phyloP scores from a whole-genome alignment of 2,329 filamentous ascomycete species.

The Emergomyces africanus region DNA sequence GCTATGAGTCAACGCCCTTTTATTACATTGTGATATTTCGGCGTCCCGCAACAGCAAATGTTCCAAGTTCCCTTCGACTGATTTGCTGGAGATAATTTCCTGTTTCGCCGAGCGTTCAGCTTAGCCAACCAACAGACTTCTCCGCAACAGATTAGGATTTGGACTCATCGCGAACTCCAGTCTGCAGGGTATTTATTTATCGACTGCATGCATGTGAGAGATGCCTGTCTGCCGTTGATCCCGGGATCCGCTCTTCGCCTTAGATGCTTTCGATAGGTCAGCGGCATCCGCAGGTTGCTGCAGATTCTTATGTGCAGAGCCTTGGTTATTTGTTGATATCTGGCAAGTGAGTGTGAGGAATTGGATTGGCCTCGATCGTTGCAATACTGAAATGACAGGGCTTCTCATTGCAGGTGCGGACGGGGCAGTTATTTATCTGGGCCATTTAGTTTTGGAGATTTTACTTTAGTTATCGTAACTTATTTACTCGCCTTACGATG shows the following conservation, averaged over 20 bases:
- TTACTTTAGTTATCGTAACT: background rate
- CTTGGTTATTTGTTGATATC: background rate
- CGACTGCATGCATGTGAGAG: background rate
- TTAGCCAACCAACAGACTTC: background rate
- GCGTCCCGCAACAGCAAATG: background rate
- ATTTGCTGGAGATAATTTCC: background rate
- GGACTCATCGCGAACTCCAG: too few relatives aligned
- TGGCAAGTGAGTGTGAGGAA: background rate
- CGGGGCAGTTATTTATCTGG: background rate
- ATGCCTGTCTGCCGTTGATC: background rate
- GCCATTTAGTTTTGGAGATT: background rate
- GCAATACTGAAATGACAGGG: background rate
- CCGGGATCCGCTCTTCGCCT: background rate
- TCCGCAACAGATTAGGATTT: background rate
- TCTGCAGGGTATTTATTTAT: background rate
- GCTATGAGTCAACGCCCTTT: background rate
- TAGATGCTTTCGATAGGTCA: background rate
- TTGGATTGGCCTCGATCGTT: background rate
- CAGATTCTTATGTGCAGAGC: background rate
- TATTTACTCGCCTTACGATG: background rate
- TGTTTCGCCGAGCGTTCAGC: background rate
- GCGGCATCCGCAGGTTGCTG: background rate
- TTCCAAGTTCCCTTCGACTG: background rate
- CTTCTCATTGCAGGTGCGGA: background rate
- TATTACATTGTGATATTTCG: background rate